Percentiles rank a stretch among this genome's conserved stretches.
These are phyloP conservation scores for Pseudozyma tsukubaensis DNA, from an alignment of 1,284 basidiomycete species.

Conservation along the genomic window DNA sequence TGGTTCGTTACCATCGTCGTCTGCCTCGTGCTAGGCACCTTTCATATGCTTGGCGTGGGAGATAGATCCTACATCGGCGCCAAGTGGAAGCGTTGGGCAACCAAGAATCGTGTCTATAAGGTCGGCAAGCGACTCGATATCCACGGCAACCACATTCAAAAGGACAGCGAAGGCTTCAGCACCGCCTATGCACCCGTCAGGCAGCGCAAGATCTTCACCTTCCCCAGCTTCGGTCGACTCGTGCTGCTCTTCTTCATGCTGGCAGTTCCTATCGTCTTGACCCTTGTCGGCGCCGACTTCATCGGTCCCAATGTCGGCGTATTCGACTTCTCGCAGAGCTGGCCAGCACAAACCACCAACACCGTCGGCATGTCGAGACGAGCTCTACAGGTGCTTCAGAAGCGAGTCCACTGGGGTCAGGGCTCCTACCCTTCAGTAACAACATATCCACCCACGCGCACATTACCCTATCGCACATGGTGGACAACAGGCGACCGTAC, in stretches of 20 bases:
- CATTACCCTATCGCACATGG: conserved; percentile 78
- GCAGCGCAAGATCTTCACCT: conserved; percentile 49
- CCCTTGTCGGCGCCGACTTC: conserved; percentile 79
- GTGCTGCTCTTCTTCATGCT: conserved; percentile 58
- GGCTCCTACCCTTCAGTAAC: conserved; percentile 56
- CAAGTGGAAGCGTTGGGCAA: conserved; percentile 61
- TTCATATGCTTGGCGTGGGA: conserved; percentile 63
- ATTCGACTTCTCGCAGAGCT: conserved; percentile 58
- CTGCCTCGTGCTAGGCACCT: conserved; percentile 62
- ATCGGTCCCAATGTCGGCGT: conserved; percentile 73
- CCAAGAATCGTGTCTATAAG: conserved; percentile 57
- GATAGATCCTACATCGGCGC: conserved; percentile 61
- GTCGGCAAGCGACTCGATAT: conserved; percentile 45
- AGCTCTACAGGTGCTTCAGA: conserved; percentile 17
- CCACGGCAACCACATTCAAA: conserved; percentile 28
- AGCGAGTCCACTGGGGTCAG: conserved; percentile 59
- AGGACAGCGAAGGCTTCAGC: conserved; percentile 32
- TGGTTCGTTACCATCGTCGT: conserved; percentile 67
- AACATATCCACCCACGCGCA: conserved; percentile 71
- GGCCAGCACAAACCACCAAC: conserved; percentile 42
- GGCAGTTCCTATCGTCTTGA: conserved; percentile 58
- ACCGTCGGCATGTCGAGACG: conserved; percentile 38
- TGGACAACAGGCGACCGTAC: conserved; percentile 82
- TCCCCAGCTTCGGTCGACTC: conserved; percentile 56
- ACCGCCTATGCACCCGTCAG: conserved; percentile 27